Evolutionary conservation across 169 alveolate genomes (phyloP).

Genomic region (Cryptosporidium parvum): DNA sequence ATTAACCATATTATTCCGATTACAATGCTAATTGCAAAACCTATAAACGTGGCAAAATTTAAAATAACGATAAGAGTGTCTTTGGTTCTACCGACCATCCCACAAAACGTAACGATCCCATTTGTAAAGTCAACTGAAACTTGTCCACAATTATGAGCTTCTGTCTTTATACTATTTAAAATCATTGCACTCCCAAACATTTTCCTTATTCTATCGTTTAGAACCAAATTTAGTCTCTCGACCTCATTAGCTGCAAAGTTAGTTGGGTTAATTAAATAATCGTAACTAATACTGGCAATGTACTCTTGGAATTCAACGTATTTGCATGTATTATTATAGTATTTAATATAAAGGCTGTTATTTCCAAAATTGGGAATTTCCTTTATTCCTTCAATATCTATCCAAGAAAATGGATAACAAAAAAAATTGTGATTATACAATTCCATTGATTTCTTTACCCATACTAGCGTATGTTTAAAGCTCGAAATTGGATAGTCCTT

Average conservation of each 20-base stretch:
- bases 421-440: conserved; percentile 21
- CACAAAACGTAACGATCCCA: conserved; percentile 63
- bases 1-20: conserved; percentile 62
- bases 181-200: conserved; percentile 65
- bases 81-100: conserved; percentile 45
- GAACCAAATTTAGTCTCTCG: neutral
- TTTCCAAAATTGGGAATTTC: conserved; percentile 15
- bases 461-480: conserved; percentile 30
- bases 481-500: conserved; percentile 44
- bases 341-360: conserved; percentile 9
- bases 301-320: conserved; percentile 36
- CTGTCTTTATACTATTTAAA: conserved; percentile 19
- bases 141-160: conserved; percentile 72
- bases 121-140: conserved; percentile 55
- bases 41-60: conserved; percentile 40
- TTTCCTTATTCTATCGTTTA: conserved; percentile 27
- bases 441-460: conserved; percentile 55
- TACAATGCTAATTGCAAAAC: conserved; percentile 50
- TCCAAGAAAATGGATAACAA: conserved; percentile 58
- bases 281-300: conserved; percentile 49
- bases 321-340: conserved; percentile 19
- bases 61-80: conserved; percentile 26
- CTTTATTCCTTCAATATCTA: conserved; percentile 4
- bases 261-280: conserved; percentile 51
- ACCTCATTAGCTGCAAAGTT: conserved; percentile 19